A percentile compares a stretch with the other conserved stretches of the same genome.
Conservation (phyloP, 805 yeast genomes). For the Ogataea nonfermentans region DNA sequence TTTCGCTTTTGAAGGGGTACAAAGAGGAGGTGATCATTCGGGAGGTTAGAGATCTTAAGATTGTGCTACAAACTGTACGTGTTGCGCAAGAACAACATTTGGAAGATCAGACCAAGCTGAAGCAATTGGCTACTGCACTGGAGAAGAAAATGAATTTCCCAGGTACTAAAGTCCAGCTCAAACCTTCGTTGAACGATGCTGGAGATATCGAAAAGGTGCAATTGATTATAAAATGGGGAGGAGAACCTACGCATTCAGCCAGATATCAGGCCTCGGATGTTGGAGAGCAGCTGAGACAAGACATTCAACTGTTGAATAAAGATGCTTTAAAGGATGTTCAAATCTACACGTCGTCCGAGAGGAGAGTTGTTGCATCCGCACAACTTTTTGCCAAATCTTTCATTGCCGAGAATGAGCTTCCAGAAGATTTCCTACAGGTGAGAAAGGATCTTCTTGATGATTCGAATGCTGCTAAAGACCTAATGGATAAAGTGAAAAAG, state of each 20-base stretch:
- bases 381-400: conserved; percentile 77
- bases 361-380: conserved; percentile 92
- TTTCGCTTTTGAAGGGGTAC: conserved; percentile 86
- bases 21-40: conserved; percentile 94
- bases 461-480: conserved; percentile 95
- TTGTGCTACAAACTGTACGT: conserved; percentile 80
- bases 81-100: conserved; percentile 75
- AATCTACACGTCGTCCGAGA: conserved; percentile 87
- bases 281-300: conserved; percentile 95
- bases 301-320: conserved; percentile 79
- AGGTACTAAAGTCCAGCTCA: conserved; percentile 94
- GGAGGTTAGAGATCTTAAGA: conserved; percentile 79
- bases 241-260: conserved; percentile 98
- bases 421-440: conserved; percentile 75
- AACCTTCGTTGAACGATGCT: conserved; percentile 72
- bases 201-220: conserved; percentile 90
- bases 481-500: conserved; percentile 97
- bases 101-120: conserved; percentile 78
- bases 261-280: conserved; percentile 90
- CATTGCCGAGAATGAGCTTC: conserved; percentile 65
- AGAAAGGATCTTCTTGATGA: conserved; percentile 93
- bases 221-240: conserved; percentile 97
- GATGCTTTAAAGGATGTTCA: conserved; percentile 81
- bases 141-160: conserved; percentile 88
- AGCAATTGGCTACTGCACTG: conserved; percentile 75